Evolutionary conservation across 306 rosid species (phyloP).

Genomic region (Benincasa hispida): DNA sequence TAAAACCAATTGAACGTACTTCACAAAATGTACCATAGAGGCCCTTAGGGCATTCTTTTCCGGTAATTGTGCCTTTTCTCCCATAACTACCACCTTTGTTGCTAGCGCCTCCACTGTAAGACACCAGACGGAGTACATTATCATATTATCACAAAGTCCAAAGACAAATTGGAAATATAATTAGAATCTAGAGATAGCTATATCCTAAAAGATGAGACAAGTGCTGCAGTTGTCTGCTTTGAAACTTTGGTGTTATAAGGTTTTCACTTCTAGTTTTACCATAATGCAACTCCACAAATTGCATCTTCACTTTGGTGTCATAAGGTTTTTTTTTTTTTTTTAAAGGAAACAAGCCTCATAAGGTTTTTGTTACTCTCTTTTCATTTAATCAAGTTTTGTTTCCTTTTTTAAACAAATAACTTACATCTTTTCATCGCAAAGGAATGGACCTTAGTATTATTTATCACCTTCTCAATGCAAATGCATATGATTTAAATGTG

Average conservation of each 20-base stretch:
- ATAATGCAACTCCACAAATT: not conserved
- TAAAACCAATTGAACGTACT: slow-evolving; percentile 33
- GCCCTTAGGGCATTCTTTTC: slow-evolving; percentile 88
- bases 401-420: too few species aligned
- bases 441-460: not conserved
- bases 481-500: not conserved
- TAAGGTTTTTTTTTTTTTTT: too few species aligned
- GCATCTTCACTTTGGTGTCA: too few species aligned
- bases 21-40: slow-evolving; percentile 77
- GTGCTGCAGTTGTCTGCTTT: not conserved
- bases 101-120: slow-evolving; percentile 86
- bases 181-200: not conserved
- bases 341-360: too few species aligned
- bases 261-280: not conserved
- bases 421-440: not conserved
- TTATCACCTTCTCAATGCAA: not conserved
- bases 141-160: slow-evolving; percentile 9
- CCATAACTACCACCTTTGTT: slow-evolving; percentile 57
- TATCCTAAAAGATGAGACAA: not conserved
- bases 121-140: slow-evolving; percentile 21
- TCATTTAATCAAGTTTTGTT: too few species aligned
- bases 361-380: too few species aligned
- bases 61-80: slow-evolving; percentile 66
- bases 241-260: not conserved
- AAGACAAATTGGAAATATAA: not conserved